Conservation (phyloP, 345 rosid genomes). For the Boechera stricta region DNA sequence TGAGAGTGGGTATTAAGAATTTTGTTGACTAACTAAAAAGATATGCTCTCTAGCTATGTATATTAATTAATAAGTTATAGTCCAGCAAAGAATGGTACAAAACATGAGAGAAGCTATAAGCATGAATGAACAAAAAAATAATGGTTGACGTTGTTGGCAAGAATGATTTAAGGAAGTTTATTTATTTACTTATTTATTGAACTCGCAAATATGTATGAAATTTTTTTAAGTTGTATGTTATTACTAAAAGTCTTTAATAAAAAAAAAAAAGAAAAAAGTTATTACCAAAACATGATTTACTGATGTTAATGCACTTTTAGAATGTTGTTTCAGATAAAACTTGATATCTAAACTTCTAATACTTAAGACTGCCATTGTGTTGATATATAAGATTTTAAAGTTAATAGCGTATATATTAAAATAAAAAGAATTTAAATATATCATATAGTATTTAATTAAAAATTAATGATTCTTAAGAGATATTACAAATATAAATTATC, state of each 20-base stretch:
- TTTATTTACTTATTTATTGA: not conserved
- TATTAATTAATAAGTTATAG: not conserved
- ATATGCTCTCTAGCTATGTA: constrained; percentile 1
- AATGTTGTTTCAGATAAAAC: no score
- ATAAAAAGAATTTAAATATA: no score
- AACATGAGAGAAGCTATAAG: not conserved
- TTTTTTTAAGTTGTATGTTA: not conserved
- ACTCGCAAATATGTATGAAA: not conserved
- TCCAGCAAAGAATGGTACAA: not conserved
- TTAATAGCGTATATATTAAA: no score
- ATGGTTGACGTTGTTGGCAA: not conserved
- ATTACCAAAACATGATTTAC: no score
- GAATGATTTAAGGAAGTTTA: not conserved
- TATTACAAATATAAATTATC: no score
- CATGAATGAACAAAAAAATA: not conserved
- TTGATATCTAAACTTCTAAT: no score
- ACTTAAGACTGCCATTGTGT: no score
- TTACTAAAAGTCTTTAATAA: not conserved
- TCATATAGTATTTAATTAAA: no score
- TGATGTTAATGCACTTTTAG: no score
- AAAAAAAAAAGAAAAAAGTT: no score
- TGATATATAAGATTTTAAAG: no score
- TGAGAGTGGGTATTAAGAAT: constrained; percentile 27
- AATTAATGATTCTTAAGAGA: no score
- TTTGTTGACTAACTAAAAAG: constrained; percentile 32